Evolutionary conservation across 805 yeast genomes (phyloP), one percentile per base, ranked within the genome.

Genomic region (Kuraishia cidri): DNA sequence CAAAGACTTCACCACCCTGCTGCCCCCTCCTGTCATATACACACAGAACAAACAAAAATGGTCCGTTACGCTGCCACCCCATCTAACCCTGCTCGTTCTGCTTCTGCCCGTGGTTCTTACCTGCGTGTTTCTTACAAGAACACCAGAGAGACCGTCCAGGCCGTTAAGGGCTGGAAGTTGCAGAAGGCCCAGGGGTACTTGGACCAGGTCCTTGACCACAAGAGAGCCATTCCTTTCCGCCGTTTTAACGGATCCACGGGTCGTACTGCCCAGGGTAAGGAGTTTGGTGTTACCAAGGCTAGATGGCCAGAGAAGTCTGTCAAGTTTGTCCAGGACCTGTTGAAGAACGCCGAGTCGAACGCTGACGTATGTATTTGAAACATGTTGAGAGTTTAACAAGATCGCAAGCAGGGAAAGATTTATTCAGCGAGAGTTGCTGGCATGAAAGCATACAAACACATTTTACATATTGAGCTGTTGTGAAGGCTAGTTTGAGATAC

Each of bases 231-330:
- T 57, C 99, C 99, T 65, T 86, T 92, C 92, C 84, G 98, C 79
- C 79, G 95, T 78, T 90, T 75, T 75, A 82, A 83, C 77, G 76
- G 82, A 52, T 84, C 95, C 56, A 88, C 85, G 59, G 98, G 98
- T 69, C 84, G 98, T 76, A 87, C 98, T 58, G 95, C 94, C 56
- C 98, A 92, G 75, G 98, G 96, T 75, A 90, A 92, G 75, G 98
- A 92, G 77, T 92, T 90, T 62, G 97, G 97, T 72, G 95, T 88
- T 64, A 86, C 96, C 79, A 88, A 83, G 75, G 98, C 98, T 57
- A 88, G 98, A 86, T 92, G 98, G 98, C 98, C 98, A 63, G 95
- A 78, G 49, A 92, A 92, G 82, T 84, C 95, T 47, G 97, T 92
- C 67, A 84, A 86, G 72, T 87, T 83, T 71, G 72, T 92, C 61